Percentiles rank a stretch among this genome's conserved stretches.
These are phyloP conservation scores for Mycena alexandri DNA, from an alignment of 768 basidiomycete species.

Conservation along the genomic window DNA sequence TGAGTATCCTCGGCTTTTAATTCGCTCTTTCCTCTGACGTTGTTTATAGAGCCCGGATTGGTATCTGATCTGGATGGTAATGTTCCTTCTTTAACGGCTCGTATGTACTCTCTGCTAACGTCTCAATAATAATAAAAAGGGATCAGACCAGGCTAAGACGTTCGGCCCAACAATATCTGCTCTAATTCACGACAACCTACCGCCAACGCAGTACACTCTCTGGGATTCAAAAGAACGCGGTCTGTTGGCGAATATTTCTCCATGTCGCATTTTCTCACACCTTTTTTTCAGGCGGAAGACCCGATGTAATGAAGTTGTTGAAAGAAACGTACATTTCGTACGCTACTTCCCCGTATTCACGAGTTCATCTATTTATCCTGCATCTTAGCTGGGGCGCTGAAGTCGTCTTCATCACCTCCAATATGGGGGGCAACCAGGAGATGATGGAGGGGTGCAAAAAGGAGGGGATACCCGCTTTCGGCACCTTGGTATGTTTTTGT, in stretches of 20 bases:
- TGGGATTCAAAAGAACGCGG: constrained; percentile 86
- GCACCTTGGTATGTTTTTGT: constrained; percentile 42
- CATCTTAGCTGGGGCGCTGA: constrained; percentile 69
- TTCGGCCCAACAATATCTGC: constrained; percentile 85
- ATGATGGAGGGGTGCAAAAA: constrained; percentile 87
- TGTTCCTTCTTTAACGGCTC: background rate
- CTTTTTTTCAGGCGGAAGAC: constrained; percentile 65
- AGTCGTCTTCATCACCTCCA: constrained; percentile 88
- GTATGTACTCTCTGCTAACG: no score
- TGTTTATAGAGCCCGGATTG: constrained; percentile 59
- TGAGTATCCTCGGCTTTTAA: constrained; percentile 45
- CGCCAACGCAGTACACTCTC: constrained; percentile 76
- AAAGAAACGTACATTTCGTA: constrained; percentile 78
- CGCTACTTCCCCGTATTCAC: no score
- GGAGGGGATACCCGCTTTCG: constrained; percentile 77
- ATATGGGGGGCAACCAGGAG: constrained; percentile 81
- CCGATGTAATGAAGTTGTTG: constrained; percentile 83
- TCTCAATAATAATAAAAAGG: no score
- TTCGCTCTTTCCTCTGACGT: constrained; percentile 27
- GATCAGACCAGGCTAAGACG: constrained; percentile 88
- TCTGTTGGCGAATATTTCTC: constrained; percentile 29
- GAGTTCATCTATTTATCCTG: no score
- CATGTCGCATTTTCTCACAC: background rate
- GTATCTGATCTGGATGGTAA: constrained; percentile 44
- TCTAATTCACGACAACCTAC: constrained; percentile 75